Evolutionary conservation across 1,139 yeast species (phyloP), one percentile per base, ranked within the genome.

Genomic region (Debaryomycetaceae sp.): DNA sequence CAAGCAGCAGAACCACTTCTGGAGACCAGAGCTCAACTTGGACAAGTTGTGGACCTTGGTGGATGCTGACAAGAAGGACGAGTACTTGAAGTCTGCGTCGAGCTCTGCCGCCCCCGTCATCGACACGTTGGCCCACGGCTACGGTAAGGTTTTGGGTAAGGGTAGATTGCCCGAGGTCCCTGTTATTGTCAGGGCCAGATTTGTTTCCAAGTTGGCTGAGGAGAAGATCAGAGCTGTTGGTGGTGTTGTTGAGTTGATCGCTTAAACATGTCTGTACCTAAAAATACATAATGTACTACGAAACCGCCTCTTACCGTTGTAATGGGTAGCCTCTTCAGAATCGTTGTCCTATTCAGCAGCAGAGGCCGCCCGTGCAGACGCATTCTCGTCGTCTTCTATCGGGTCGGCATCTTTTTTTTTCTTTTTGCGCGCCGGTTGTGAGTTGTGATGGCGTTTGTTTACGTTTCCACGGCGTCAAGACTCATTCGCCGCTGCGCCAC

Each of bases 141-240:
- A 83, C 94, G 97, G 97, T 74, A 91, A 91, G 81, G 96, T 93
- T 62, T 86, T 93, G 65, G 99, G 96, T 74, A 91, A 91, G 82
- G 99, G 99, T 72, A 79, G 84, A 72, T 76, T 93, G 61, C 99
- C 99, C 71, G 63, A 83, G 56, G 96, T 88, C 57, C 98, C 99
- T 65, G 94, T 93, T 71, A 88, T 93, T 60, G 98, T 93, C 69
- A 89, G 85, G 78, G 97, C 98, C 58, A 89, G 99, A 83, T 91
- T 83, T 67, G 98, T 93, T 58, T 88, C 97, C 58, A 83, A 88
- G 77, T 82, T 88, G 67, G 99, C 99, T 67, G 99, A 93, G 82
- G 89, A 91, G 78, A 93, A 91, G 82, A 93, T 93, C 79, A 86
- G 84, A 82, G 97, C 95, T 66, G 99, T 83, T 65, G 99, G 99